Percentiles rank a stretch among this genome's conserved stretches.
Conservation (phyloP, 192 early-diverging fungal species). For the Mortierella claussenii region DNA sequence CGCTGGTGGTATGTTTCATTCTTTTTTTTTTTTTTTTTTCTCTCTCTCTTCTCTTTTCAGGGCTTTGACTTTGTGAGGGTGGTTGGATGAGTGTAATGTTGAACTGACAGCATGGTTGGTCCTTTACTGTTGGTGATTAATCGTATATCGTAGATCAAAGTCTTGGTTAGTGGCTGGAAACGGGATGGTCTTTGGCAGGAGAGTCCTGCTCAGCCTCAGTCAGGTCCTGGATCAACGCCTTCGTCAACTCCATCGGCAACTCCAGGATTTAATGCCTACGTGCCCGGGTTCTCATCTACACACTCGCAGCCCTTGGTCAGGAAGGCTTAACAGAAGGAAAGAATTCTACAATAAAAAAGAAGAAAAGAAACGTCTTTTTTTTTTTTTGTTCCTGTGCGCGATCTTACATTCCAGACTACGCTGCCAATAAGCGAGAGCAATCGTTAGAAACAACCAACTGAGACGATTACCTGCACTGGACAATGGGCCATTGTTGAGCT, state of each 20-base stretch:
- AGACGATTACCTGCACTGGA: no score
- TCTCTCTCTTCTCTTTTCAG: conserved; percentile 1
- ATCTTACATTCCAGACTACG: no score
- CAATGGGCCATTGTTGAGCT: no score
- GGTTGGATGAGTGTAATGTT: no score
- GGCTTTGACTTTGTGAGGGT: neutral
- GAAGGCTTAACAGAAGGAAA: no score
- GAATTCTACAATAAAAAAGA: no score
- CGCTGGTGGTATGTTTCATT: conserved; percentile 52
- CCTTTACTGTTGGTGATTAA: neutral
- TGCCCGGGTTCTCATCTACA: conserved; percentile 47
- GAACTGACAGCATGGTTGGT: no score
- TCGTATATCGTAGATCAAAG: conserved; percentile 56
- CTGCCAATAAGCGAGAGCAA: no score
- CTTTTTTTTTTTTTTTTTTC: conserved; percentile 6
- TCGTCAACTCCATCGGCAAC: conserved; percentile 10
- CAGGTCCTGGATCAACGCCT: conserved; percentile 18
- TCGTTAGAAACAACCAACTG: no score
- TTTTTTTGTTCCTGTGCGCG: no score
- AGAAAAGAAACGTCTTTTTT: no score
- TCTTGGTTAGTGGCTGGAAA: conserved; percentile 66
- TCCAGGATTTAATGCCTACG: conserved; percentile 20
- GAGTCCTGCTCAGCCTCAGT: conserved; percentile 45
- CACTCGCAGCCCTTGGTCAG: conserved; percentile 16
- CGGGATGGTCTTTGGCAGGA: conserved; percentile 64